A percentile compares a stretch with the other conserved stretches of the same genome.
Conservation (phyloP, 2,329 filamentous ascomycete species). For the Gyromitra esculenta region DNA sequence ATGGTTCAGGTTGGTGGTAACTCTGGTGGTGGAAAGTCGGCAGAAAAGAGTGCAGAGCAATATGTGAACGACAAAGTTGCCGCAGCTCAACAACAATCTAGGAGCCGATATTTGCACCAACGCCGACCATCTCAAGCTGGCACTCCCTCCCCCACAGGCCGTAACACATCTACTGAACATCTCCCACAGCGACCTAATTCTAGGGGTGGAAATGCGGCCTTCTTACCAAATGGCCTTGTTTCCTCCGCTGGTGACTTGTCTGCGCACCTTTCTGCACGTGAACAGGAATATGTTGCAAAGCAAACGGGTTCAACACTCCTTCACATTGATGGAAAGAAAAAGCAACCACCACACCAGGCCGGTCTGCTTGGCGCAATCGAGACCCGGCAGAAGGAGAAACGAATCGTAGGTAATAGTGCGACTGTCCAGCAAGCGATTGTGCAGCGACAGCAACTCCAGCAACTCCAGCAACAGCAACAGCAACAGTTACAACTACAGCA, state of each 20-base stretch:
- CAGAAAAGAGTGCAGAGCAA: slow-evolving; percentile 76
- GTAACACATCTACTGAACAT: slow-evolving; percentile 63
- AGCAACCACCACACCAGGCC: slow-evolving; percentile 65
- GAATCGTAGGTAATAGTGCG: slow-evolving; percentile 68
- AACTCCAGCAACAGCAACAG: slow-evolving; percentile 60
- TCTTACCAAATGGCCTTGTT: slow-evolving; percentile 52
- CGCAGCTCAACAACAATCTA: slow-evolving; percentile 65
- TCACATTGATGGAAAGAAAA: slow-evolving; percentile 70
- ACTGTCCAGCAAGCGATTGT: slow-evolving; percentile 78
- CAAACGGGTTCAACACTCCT: slow-evolving; percentile 81
- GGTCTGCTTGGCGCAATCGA: slow-evolving; percentile 83
- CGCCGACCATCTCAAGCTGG: slow-evolving; percentile 66
- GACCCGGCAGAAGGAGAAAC: slow-evolving; percentile 79
- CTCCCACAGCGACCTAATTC: slow-evolving; percentile 62
- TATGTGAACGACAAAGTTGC: slow-evolving; percentile 79
- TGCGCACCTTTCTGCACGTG: slow-evolving; percentile 78
- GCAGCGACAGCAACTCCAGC: slow-evolving; percentile 71
- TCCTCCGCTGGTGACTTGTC: slow-evolving; percentile 62
- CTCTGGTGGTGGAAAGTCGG: slow-evolving; percentile 63
- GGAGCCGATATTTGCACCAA: slow-evolving; percentile 66
- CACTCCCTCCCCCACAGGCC: slow-evolving; percentile 62
- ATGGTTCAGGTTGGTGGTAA: slow-evolving; percentile 64
- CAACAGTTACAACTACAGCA: slow-evolving; percentile 57
- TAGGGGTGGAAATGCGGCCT: slow-evolving; percentile 57
- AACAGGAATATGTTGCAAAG: slow-evolving; percentile 88